A percentile compares a stretch with the other conserved stretches of the same genome.
Conservation (phyloP, 169 alveolate genomes). For the Cryptosporidium meleagridis region DNA sequence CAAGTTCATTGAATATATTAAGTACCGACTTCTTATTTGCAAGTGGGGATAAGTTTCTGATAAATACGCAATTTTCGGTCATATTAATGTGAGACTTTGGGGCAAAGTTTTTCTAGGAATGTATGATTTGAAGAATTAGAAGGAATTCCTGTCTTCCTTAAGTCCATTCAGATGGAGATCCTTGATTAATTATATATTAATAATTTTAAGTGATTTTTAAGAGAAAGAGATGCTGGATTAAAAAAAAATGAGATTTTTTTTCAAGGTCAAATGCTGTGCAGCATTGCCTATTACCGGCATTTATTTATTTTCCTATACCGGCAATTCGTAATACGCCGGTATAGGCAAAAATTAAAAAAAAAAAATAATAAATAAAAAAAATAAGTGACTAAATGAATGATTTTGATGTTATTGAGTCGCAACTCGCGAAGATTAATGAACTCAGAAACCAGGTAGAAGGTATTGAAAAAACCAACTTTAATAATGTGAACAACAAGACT, state of each 20-base stretch:
- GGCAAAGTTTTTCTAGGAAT: not conserved
- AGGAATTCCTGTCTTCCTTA: not conserved
- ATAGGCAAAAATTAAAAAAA: not conserved
- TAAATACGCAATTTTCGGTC: conserved; percentile 49
- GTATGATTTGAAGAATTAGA: not conserved
- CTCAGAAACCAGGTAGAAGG: conserved; percentile 29
- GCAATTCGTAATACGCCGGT: not conserved
- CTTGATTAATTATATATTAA: not conserved
- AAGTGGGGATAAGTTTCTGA: conserved; percentile 60
- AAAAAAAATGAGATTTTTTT: not conserved
- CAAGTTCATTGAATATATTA: conserved; percentile 15
- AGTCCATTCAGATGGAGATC: not conserved
- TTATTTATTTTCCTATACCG: not conserved
- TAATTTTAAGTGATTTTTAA: no score
- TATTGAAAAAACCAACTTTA: not conserved
- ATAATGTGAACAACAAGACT: conserved; percentile 3
- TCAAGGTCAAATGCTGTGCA: not conserved
- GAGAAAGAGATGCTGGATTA: not conserved
- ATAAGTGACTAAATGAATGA: conserved; percentile 26
- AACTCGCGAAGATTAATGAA: not conserved
- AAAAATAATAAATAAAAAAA: not conserved
- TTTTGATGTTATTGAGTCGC: conserved; percentile 23
- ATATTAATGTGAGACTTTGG: not conserved
- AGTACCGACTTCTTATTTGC: conserved; percentile 63
- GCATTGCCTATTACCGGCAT: conserved; percentile 17